Conservation (phyloP, 345 rosid genomes). For the Psidium friedrichsthalianum region DNA sequence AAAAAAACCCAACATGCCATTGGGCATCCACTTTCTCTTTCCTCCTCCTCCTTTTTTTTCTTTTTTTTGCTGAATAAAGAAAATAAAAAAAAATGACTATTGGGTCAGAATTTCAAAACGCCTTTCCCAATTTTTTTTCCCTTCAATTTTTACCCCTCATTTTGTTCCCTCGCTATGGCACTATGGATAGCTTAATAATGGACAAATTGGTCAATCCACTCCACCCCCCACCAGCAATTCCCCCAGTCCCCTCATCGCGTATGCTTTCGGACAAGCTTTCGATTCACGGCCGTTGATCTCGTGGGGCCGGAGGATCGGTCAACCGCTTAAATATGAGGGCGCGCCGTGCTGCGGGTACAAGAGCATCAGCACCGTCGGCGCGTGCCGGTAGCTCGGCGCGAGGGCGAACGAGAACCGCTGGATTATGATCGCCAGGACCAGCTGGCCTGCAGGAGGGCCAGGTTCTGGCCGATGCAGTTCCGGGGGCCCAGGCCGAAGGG, state of each 20-base stretch:
- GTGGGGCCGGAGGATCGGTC: background rate
- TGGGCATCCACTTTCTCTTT: background rate
- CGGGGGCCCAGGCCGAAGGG: slow-evolving; percentile 78
- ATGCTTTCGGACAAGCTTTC: background rate
- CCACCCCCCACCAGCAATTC: background rate
- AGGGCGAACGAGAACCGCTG: slow-evolving; percentile 56
- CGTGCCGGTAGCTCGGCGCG: slow-evolving; percentile 63
- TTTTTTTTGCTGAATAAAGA: background rate
- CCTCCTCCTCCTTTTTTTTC: too few relatives aligned
- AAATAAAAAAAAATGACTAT: background rate
- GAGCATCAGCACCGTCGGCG: slow-evolving; percentile 60
- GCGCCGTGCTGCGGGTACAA: slow-evolving; percentile 78
- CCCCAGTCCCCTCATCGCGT: background rate
- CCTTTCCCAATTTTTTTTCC: background rate
- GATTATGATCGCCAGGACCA: slow-evolving; percentile 45
- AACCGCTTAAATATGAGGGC: slow-evolving; percentile 46
- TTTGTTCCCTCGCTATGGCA: background rate
- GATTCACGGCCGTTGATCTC: slow-evolving; percentile 2
- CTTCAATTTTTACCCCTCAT: background rate
- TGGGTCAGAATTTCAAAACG: background rate
- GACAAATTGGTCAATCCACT: background rate
- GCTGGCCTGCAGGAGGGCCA: slow-evolving; percentile 68
- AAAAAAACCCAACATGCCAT: slow-evolving; percentile 5
- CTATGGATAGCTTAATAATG: background rate
- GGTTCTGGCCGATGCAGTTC: slow-evolving; percentile 69